Conservation (phyloP, 305 asterid genomes). For the Ilex paraguariensis region DNA sequence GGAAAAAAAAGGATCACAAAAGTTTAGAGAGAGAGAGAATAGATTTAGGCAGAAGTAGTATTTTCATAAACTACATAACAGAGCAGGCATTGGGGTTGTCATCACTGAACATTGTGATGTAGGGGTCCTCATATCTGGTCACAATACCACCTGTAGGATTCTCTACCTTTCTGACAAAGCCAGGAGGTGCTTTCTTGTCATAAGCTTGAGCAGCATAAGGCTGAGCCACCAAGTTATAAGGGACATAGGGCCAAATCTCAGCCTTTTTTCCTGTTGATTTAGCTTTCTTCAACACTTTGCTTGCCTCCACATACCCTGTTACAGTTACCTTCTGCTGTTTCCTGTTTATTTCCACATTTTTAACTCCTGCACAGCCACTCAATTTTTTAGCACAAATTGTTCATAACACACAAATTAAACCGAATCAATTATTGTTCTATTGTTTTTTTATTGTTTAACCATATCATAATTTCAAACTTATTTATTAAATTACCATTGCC, state of each 20-base stretch:
- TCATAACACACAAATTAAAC: too few species aligned
- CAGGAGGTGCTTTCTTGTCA: slow-evolving; percentile 89
- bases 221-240: slow-evolving; percentile 75
- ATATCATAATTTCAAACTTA: too few species aligned
- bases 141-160: slow-evolving; percentile 20
- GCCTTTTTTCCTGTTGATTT: slow-evolving; percentile 79
- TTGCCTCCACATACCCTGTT: slow-evolving; percentile 53
- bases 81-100: slow-evolving; percentile 83
- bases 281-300: slow-evolving; percentile 74
- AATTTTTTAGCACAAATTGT: too few species aligned
- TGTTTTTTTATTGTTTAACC: too few species aligned
- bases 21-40: too few species aligned
- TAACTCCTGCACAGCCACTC: slow-evolving; percentile 44
- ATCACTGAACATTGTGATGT: slow-evolving; percentile 68
- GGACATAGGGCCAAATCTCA: slow-evolving; percentile 86
- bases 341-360: slow-evolving; percentile 64
- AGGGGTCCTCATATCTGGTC: slow-evolving; percentile 53
- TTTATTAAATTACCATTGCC: too few species aligned
- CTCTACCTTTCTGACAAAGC: slow-evolving; percentile 60
- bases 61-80: slow-evolving; percentile 34
- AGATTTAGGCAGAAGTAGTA: too few species aligned
- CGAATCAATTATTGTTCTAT: too few species aligned
- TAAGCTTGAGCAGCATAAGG: slow-evolving; percentile 67
- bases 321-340: slow-evolving; percentile 80
- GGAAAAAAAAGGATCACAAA: too few species aligned